Evolutionary conservation across 1,139 yeast species (phyloP), one percentile per base, ranked within the genome.

Genomic region (Taphrina confusa): DNA sequence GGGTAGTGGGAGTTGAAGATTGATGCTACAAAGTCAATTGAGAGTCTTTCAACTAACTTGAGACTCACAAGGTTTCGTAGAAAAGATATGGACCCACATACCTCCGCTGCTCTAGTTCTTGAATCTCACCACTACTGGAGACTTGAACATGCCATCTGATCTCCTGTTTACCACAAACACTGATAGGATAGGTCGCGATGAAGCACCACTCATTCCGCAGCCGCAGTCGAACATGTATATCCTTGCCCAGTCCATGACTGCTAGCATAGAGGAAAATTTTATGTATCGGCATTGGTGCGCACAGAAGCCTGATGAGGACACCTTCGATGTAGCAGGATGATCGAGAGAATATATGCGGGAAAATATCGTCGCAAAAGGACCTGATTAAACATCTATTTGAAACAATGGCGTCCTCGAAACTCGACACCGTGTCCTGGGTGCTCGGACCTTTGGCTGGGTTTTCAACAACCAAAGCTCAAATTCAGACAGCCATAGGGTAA

Each of bases 211-310:
- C 46, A n/a, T 23, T 23, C 8, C 46, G 30, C 4, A 42, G 31
- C 11, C 46, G 46, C 12, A 42, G 31, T 27, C 31, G 14, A 4
- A 42, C 31, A 14, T 27, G 46, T 12, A 42, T 14, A 11, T 42
- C 46, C 46, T 27, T 42, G n/a, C 31, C 31, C 5, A 23, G 31
- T 6, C 31, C 30, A 6, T 42, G 46, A n/a, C 31, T 23, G 30
- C 31, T 42, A 11, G 46, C 46, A 23, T 42, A 42, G 5, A 42
- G 46, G n/a, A 42, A 42, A 9, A 42, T 23, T 14, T 27, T 42
- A 23, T 23, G 30, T 3, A 23, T 18, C 5, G 46, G 46, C 46
- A 42, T 42, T n/a, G n/a, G n/a, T n/a, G n/a, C n/a, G n/a, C n/a
- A n/a, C n/a, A n/a, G n/a, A n/a, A n/a, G n/a, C n/a, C n/a, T n/a